Conservation (phyloP, 768 basidiomycete genomes). For the Leccinum subtestaceum region DNA sequence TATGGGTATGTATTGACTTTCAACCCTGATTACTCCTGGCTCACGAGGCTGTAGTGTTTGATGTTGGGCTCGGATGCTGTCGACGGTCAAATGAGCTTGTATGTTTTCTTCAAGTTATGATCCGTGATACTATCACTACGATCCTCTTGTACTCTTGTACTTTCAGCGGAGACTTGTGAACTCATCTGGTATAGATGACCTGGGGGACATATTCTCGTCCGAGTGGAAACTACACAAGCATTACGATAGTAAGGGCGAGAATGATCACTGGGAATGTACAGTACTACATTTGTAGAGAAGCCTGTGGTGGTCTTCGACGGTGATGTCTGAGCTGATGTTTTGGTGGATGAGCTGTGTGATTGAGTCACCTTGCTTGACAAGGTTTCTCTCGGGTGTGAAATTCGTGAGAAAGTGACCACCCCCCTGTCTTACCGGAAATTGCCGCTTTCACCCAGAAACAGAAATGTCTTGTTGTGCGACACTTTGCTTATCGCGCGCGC, state of each 20-base stretch:
- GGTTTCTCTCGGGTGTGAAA: too few relatives aligned
- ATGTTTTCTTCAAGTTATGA: background rate
- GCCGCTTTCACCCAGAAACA: too few relatives aligned
- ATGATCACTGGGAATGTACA: background rate
- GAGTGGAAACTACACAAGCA: background rate
- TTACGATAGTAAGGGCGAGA: background rate
- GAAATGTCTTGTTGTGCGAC: too few relatives aligned
- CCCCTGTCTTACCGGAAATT: too few relatives aligned
- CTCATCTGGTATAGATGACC: background rate
- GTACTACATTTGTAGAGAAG: too few relatives aligned
- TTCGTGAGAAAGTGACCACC: too few relatives aligned
- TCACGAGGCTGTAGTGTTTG: constrained; percentile 27
- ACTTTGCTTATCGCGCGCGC: too few relatives aligned
- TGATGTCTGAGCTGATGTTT: too few relatives aligned
- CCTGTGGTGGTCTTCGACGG: too few relatives aligned
- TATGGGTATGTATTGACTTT: constrained; percentile 58
- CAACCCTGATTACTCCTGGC: background rate
- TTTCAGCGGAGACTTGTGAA: background rate
- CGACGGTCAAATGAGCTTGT: background rate
- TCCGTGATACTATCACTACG: background rate
- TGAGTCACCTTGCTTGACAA: too few relatives aligned
- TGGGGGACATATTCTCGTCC: background rate
- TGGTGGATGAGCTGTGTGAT: too few relatives aligned
- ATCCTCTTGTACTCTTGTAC: background rate
- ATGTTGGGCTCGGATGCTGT: background rate